These are phyloP conservation scores for Globisporangium polare DNA, from an alignment of 352 stramenopile genomes.

Conservation along the genomic window DNA sequence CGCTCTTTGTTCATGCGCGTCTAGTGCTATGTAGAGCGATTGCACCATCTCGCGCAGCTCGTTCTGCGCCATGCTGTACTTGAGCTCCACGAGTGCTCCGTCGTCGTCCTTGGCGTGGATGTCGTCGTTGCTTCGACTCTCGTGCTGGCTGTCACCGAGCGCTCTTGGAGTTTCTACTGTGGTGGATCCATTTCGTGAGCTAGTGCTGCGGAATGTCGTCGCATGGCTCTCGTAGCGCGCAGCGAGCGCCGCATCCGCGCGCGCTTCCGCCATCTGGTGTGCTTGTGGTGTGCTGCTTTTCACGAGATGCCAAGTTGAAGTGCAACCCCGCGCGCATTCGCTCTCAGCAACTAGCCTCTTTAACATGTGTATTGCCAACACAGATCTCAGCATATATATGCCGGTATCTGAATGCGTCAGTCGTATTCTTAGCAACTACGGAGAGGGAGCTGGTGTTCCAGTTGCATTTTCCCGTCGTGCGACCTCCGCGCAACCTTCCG, in stretches of 20 bases:
- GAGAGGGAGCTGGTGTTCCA: neutral
- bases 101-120: neutral
- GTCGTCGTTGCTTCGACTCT: neutral
- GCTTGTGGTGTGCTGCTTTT: neutral
- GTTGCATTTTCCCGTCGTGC: neutral
- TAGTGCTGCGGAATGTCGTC: neutral
- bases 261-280: neutral
- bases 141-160: neutral
- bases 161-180: neutral
- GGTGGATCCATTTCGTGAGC: neutral
- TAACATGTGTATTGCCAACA: neutral
- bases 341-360: neutral
- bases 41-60: slow-evolving; percentile 25
- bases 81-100: slow-evolving; percentile 10
- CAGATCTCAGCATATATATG: neutral
- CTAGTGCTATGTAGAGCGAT: slow-evolving; percentile 18
- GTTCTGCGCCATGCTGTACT: slow-evolving; percentile 26
- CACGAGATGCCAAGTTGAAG: neutral
- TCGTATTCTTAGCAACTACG: neutral
- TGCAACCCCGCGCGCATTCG: neutral
- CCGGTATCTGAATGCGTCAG: neutral
- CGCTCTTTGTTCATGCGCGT: neutral
- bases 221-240: neutral
- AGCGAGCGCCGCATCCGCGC: neutral
- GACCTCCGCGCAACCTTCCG: neutral